Percentiles rank a stretch among this genome's conserved stretches.
phyloP scores from a whole-genome alignment of 176 grass and related monocot species.

The Oryza nivara region DNA sequence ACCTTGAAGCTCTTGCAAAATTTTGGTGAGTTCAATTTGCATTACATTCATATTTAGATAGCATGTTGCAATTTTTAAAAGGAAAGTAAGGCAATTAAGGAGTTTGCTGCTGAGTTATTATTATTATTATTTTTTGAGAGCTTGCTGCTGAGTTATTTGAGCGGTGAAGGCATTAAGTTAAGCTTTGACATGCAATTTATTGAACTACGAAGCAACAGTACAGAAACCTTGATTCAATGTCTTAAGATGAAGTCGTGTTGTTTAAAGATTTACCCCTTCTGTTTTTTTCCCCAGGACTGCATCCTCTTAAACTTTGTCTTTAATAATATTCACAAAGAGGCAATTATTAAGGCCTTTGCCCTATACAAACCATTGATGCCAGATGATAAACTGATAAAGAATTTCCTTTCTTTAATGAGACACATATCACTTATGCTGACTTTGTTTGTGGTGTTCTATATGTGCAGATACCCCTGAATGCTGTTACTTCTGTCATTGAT shows the following conservation, averaged over 20 bases:
- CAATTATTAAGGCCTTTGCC: too few species aligned
- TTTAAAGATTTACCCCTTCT: not conserved
- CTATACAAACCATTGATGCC: slow-evolving; percentile 8
- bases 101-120: not conserved
- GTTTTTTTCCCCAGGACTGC: too few species aligned
- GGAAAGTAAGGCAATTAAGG: not conserved
- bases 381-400: slow-evolving; percentile 5
- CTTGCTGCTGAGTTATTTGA: not conserved
- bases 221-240: not conserved
- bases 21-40: not conserved
- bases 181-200: not conserved
- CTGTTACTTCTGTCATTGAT: slow-evolving; percentile 93
- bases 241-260: not conserved
- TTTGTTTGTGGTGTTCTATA: slow-evolving; percentile 37
- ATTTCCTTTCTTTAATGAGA: not conserved
- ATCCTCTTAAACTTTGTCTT: not conserved
- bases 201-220: not conserved
- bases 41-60: not conserved
- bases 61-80: not conserved
- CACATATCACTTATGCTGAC: slow-evolving; percentile 27
- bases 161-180: not conserved
- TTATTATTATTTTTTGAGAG: not conserved
- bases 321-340: not conserved
- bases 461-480: slow-evolving; percentile 82
- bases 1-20: not conserved